Evolutionary conservation across 495 filamentous ascomycete genomes (phyloP).

Genomic region (Trypethelium eluteriae): DNA sequence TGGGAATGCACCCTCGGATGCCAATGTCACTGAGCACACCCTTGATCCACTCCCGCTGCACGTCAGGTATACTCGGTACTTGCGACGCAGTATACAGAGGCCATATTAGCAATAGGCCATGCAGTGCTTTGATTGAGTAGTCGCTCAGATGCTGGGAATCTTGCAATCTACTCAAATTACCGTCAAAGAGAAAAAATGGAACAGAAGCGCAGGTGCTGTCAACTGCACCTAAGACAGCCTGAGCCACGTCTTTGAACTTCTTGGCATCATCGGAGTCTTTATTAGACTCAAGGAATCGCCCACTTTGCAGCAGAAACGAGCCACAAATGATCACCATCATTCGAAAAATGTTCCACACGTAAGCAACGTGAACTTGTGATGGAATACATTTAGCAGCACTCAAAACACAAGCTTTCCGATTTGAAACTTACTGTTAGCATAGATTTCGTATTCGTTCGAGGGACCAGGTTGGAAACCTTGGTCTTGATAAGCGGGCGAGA

Average conservation of each 20-base stretch:
- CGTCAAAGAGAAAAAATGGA: background rate
- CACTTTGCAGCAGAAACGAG: background rate
- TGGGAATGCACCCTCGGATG: background rate
- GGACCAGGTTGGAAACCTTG: background rate
- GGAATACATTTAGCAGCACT: background rate
- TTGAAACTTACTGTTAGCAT: background rate
- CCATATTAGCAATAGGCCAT: background rate
- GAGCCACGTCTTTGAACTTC: background rate
- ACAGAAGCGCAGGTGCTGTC: slow-evolving; percentile 1
- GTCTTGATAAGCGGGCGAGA: background rate
- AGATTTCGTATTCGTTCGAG: background rate
- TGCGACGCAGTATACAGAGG: background rate
- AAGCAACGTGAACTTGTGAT: background rate
- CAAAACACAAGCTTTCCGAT: background rate
- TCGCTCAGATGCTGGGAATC: background rate
- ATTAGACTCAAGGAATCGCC: background rate
- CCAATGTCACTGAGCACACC: background rate
- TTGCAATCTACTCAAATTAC: background rate
- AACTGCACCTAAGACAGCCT: background rate
- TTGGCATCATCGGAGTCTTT: background rate
- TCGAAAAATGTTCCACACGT: background rate
- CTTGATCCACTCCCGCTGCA: background rate
- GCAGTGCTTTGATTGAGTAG: background rate
- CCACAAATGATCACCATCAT: background rate
- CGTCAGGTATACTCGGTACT: background rate